Conservation (phyloP, 108 stramenopile species). For the Skeletonema marinoi region DNA sequence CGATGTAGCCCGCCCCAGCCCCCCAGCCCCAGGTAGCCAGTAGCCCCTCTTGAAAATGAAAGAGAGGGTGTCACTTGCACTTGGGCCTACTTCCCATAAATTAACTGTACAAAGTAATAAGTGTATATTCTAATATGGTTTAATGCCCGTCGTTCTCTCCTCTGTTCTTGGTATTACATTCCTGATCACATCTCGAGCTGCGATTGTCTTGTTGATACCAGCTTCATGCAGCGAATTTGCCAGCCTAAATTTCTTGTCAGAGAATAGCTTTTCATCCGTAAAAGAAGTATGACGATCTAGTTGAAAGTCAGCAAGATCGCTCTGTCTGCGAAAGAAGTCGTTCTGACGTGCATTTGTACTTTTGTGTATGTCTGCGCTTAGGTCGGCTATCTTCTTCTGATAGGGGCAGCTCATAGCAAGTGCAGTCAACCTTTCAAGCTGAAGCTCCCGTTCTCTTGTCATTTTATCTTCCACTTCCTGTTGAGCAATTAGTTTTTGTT, state of each 20-base stretch:
- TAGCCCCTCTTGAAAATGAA: too few relatives aligned
- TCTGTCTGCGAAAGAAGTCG: constrained; percentile 32
- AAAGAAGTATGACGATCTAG: constrained; percentile 38
- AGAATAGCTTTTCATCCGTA: constrained; percentile 48
- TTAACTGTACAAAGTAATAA: neutral
- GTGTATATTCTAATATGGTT: constrained; percentile 34
- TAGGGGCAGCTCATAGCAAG: constrained; percentile 53
- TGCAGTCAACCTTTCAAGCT: constrained; percentile 32
- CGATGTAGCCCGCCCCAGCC: too few relatives aligned
- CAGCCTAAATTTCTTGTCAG: constrained; percentile 44
- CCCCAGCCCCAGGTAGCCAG: too few relatives aligned
- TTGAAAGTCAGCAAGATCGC: constrained; percentile 44
- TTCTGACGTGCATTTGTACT: constrained; percentile 47
- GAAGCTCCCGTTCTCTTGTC: constrained; percentile 18
- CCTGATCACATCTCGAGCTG: constrained; percentile 40
- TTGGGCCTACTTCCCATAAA: neutral
- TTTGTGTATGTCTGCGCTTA: constrained; percentile 33
- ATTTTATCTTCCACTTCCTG: constrained; percentile 8
- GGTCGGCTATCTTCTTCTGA: constrained; percentile 25
- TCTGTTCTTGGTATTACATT: constrained; percentile 28
- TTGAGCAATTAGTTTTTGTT: constrained; percentile 5
- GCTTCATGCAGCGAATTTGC: constrained; percentile 51
- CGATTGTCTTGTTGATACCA: constrained; percentile 34
- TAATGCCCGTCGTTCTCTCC: constrained; percentile 47
- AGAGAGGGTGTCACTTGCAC: too few relatives aligned